Conservation (phyloP, 805 yeast genomes). For the Spathaspora arborariae region DNA sequence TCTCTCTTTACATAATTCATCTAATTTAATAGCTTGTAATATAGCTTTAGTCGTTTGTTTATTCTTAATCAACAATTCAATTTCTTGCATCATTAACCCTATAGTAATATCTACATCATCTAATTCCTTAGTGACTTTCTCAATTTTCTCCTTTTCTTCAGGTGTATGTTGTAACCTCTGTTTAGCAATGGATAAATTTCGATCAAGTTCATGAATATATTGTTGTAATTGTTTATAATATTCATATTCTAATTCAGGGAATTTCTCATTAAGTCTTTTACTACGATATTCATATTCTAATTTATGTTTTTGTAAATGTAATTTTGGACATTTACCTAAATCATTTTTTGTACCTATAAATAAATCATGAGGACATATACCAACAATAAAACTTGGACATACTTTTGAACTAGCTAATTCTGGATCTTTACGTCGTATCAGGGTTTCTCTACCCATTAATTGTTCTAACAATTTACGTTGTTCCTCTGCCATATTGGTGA, state of each 20-base stretch:
- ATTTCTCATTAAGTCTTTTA: slow-evolving; percentile 37
- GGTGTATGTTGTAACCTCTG: slow-evolving; percentile 67
- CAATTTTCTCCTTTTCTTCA: slow-evolving; percentile 63
- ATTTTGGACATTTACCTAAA: slow-evolving; percentile 72
- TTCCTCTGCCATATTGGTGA: slow-evolving; percentile 50
- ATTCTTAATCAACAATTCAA: slow-evolving; percentile 46
- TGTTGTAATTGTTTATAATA: slow-evolving; percentile 47
- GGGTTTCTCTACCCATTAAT: slow-evolving; percentile 64
- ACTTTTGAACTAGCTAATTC: slow-evolving; percentile 47
- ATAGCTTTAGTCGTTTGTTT: slow-evolving; percentile 51
- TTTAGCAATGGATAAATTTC: slow-evolving; percentile 58
- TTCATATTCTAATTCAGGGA: slow-evolving; percentile 50
- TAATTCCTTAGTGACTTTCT: slow-evolving; percentile 50
- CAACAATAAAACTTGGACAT: slow-evolving; percentile 81
- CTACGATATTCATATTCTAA: slow-evolving; percentile 58
- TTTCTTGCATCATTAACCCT: slow-evolving; percentile 65
- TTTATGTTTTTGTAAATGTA: slow-evolving; percentile 72
- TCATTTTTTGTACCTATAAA: slow-evolving; percentile 80
- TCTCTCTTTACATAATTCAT: slow-evolving; percentile 45
- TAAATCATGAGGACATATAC: slow-evolving; percentile 80
- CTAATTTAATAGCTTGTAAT: slow-evolving; percentile 44
- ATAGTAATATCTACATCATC: slow-evolving; percentile 61
- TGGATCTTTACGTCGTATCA: slow-evolving; percentile 30
- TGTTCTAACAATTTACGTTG: slow-evolving; percentile 75
- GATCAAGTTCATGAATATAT: slow-evolving; percentile 62